Conservation (phyloP, 805 yeast genomes). For the Teunomyces atbi region DNA sequence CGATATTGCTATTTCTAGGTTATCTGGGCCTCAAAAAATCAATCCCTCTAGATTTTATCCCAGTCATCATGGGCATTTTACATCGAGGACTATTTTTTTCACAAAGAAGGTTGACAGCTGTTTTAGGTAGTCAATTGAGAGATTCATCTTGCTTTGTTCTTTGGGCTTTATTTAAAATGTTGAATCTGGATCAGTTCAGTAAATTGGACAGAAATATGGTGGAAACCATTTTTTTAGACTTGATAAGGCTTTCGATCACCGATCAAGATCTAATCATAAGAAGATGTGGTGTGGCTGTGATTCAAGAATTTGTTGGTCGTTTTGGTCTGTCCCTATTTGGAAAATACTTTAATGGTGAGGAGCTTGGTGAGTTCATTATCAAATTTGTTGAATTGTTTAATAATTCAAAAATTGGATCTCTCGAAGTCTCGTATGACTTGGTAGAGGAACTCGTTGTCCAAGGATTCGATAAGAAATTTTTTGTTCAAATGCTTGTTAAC, state of each 20-base stretch:
- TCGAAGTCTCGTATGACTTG: slow-evolving; percentile 15
- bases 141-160: slow-evolving; percentile 82
- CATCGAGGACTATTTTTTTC: slow-evolving; percentile 53
- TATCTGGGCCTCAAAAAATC: slow-evolving; percentile 28
- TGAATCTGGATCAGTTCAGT: slow-evolving; percentile 11
- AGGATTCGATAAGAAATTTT: slow-evolving; percentile 25
- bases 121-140: slow-evolving; percentile 66
- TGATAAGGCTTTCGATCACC: slow-evolving; percentile 56
- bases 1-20: slow-evolving; percentile 57
- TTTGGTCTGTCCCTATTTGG: slow-evolving; percentile 48
- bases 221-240: slow-evolving; percentile 24
- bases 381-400: slow-evolving; percentile 60
- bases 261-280: slow-evolving; percentile 75
- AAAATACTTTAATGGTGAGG: slow-evolving; percentile 6
- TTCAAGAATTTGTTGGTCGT: slow-evolving; percentile 84
- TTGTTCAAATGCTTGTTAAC: slow-evolving; percentile 29
- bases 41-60: slow-evolving; percentile 22
- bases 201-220: slow-evolving; percentile 12
- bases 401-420: slow-evolving; percentile 29
- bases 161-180: slow-evolving; percentile 69
- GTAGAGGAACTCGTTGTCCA: slow-evolving; percentile 16
- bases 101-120: slow-evolving; percentile 49
- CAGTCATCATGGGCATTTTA: slow-evolving; percentile 36
- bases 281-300: slow-evolving; percentile 80
- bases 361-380: slow-evolving; percentile 39